phyloP scores from a whole-genome alignment of 1,284 basidiomycete species.

The Boletus subluridellus region DNA sequence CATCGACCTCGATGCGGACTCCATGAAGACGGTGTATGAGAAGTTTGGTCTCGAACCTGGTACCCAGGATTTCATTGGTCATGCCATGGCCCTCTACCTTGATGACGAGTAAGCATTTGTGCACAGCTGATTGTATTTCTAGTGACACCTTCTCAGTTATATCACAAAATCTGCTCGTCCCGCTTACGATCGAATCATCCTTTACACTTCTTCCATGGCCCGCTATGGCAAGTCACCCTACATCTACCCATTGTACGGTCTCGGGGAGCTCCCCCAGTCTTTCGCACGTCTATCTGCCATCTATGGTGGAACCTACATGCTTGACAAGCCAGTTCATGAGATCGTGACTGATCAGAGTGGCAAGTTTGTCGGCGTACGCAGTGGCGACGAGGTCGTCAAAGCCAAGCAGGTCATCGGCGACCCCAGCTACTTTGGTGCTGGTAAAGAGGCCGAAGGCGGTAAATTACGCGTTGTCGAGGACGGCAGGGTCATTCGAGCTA shows the following conservation, averaged over 20 bases:
- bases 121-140: neutral
- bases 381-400: constrained; percentile 90
- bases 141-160: constrained; percentile 57
- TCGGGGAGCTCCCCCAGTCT: constrained; percentile 97
- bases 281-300: constrained; percentile 98
- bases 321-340: constrained; percentile 92
- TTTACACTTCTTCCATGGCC: constrained; percentile 98
- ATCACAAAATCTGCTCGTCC: constrained; percentile 88
- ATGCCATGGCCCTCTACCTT: constrained; percentile 98
- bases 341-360: constrained; percentile 86
- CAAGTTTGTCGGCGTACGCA: constrained; percentile 91
- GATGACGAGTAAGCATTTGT: constrained; percentile 83
- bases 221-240: constrained; percentile 99
- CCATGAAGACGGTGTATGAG: constrained; percentile 92
- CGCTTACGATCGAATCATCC: constrained; percentile 91
- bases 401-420: constrained; percentile 98
- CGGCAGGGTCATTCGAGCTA: constrained; percentile 93
- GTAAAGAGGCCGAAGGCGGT: constrained; percentile 58
- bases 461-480: constrained; percentile 89
- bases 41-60: constrained; percentile 97
- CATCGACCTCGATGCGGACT: constrained; percentile 80
- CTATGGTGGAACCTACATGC: constrained; percentile 99
- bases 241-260: constrained; percentile 98
- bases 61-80: constrained; percentile 98
- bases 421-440: constrained; percentile 93